phyloP scores from a whole-genome alignment of 169 alveolate genomes.

The Eimeria brunetti region DNA sequence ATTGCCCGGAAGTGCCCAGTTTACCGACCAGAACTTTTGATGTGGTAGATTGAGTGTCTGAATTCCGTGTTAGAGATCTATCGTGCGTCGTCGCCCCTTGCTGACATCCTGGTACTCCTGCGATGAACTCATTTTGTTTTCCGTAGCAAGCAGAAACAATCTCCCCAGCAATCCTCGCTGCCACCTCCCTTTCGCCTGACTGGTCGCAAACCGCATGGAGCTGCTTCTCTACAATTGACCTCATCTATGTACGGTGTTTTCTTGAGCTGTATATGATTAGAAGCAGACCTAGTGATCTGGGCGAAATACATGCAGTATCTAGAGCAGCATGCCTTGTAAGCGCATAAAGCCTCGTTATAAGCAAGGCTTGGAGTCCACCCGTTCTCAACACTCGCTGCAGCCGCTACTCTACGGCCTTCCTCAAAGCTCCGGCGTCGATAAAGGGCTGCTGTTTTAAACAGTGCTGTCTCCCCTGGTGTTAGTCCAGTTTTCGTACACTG shows the following conservation, averaged over 20 bases:
- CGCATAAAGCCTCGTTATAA: constrained; percentile 64
- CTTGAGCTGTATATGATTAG: neutral
- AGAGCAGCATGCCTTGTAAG: constrained; percentile 29
- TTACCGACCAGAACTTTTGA: constrained; percentile 5
- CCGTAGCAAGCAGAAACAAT: constrained; percentile 21
- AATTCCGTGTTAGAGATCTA: neutral
- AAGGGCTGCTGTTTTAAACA: constrained; percentile 43
- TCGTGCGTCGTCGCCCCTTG: neutral
- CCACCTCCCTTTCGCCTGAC: constrained; percentile 43
- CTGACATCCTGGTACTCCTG: neutral
- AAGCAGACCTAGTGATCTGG: neutral
- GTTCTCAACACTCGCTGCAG: constrained; percentile 7
- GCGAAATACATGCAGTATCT: neutral
- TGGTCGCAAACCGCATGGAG: neutral
- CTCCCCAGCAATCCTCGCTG: constrained; percentile 20
- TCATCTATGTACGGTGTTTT: neutral
- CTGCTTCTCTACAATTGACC: neutral
- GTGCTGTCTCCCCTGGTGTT: constrained; percentile 14
- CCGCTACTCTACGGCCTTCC: constrained; percentile 53
- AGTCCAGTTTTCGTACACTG: neutral
- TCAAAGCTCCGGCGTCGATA: constrained; percentile 46
- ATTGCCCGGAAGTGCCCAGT: neutral
- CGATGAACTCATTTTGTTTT: neutral
- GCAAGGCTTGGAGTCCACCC: constrained; percentile 58
- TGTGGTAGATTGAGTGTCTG: neutral